These are phyloP conservation scores for Henckelia pumila DNA, from an alignment of 257 asterid genomes.

Conservation along the genomic window DNA sequence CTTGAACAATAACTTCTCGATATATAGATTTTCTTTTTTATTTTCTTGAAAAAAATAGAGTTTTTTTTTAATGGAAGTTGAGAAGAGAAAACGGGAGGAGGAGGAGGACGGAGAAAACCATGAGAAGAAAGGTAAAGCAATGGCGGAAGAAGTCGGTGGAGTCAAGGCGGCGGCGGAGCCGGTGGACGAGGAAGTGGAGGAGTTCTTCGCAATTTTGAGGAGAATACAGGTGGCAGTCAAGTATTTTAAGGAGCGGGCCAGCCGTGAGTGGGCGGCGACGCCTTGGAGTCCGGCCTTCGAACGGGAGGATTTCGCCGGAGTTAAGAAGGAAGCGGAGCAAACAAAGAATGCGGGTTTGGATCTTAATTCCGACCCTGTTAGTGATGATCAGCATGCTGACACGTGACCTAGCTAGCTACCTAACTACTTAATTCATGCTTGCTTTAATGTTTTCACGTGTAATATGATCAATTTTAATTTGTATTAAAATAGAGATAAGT, in stretches of 20 bases:
- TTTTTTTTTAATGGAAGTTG: background rate
- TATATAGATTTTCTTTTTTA: too few species aligned
- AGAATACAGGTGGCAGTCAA: slow-evolving; percentile 31
- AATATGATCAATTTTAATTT: too few species aligned
- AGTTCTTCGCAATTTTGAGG: slow-evolving; percentile 31
- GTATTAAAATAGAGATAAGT: too few species aligned
- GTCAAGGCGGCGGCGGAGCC: background rate
- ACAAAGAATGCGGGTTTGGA: background rate
- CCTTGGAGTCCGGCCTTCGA: slow-evolving; percentile 3
- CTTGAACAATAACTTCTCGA: background rate
- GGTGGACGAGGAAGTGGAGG: slow-evolving; percentile 39
- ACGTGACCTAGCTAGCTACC: too few species aligned
- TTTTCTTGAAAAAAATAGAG: too few species aligned
- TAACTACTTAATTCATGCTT: too few species aligned
- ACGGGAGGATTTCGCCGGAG: slow-evolving; percentile 4
- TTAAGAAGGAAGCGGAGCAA: background rate
- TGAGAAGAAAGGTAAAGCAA: slow-evolving; percentile 2
- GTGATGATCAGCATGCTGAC: too few species aligned
- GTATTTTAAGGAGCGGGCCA: slow-evolving; percentile 28
- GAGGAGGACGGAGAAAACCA: background rate
- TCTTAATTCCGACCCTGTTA: background rate
- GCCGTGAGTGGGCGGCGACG: background rate
- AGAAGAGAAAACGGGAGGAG: background rate
- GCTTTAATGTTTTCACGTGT: too few species aligned
- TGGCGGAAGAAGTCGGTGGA: background rate